Evolutionary conservation across 495 filamentous ascomycete genomes (phyloP).

Genomic region (Recurvomyces mirabilis): DNA sequence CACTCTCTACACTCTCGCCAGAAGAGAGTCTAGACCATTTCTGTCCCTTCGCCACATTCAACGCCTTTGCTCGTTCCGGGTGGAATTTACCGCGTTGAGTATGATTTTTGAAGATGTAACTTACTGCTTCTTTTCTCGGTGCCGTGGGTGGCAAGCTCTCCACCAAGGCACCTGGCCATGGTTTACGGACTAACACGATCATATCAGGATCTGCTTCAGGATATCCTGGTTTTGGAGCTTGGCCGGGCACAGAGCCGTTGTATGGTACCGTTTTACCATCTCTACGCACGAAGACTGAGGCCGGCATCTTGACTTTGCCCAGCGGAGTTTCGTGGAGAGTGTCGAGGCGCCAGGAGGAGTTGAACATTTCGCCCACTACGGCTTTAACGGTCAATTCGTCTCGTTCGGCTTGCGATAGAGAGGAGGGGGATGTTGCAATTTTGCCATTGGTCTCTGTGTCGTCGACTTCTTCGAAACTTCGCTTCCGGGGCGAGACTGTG

Average conservation of each 20-base stretch:
- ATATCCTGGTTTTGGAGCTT: conserved; percentile 17
- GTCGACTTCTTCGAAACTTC: conserved; percentile 48
- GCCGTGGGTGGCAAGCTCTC: conserved; percentile 52
- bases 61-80: conserved; percentile 43
- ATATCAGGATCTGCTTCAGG: conserved; percentile 44
- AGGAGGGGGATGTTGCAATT: conserved; percentile 5
- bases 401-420: conserved; percentile 12
- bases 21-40: conserved; percentile 41
- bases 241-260: conserved; percentile 48
- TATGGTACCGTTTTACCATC: conserved; percentile 51
- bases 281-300: conserved; percentile 59
- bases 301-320: conserved; percentile 52
- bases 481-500: conserved; percentile 42
- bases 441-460: conserved; percentile 8
- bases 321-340: conserved; percentile 52
- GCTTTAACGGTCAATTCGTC: conserved; percentile 37
- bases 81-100: conserved; percentile 71
- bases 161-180: conserved; percentile 69
- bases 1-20: conserved; percentile 42
- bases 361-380: conserved; percentile 70
- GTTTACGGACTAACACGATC: conserved; percentile 61
- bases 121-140: conserved; percentile 56
- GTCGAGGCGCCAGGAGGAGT: conserved; percentile 64
- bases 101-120: conserved; percentile 71
- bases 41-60: conserved; percentile 44